Conservation (phyloP, 768 basidiomycete species). For the Leccinum truebloodii region DNA sequence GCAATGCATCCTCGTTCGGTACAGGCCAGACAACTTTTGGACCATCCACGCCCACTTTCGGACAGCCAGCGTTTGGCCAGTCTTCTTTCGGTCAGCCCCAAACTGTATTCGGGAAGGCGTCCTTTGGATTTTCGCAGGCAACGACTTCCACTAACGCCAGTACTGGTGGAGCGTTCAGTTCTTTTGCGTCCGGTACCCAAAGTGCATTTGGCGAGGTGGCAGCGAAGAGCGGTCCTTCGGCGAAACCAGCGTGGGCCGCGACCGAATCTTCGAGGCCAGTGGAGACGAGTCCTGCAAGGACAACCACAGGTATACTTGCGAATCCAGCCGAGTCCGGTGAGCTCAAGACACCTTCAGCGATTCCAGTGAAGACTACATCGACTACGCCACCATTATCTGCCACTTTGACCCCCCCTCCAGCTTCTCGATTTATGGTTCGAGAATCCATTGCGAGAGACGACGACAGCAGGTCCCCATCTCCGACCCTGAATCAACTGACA, state of each 20-base stretch:
- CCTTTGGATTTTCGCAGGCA: conserved; percentile 18
- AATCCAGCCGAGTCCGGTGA: conserved; percentile 13
- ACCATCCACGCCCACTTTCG: conserved; percentile 32
- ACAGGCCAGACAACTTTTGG: conserved; percentile 37
- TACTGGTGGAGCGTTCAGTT: conserved; percentile 37
- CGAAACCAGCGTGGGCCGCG: conserved; percentile 27
- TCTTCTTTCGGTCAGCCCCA: conserved; percentile 30
- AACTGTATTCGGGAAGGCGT: conserved; percentile 25
- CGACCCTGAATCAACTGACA: conserved; percentile 6
- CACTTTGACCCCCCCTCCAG: neutral
- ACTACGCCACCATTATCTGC: conserved; percentile 8
- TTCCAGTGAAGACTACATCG: conserved; percentile 6
- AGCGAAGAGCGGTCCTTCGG: conserved; percentile 17
- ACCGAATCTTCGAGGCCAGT: conserved; percentile 10
- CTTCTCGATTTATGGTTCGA: conserved; percentile 12
- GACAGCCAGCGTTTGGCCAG: conserved; percentile 42
- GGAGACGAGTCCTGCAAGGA: conserved; percentile 8
- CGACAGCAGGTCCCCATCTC: conserved; percentile 34
- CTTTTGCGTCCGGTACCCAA: conserved; percentile 32
- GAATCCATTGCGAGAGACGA: conserved; percentile 14
- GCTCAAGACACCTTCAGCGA: conserved; percentile 14
- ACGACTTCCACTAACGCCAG: conserved; percentile 14
- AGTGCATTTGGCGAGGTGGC: conserved; percentile 32
- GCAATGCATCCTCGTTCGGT: conserved; percentile 36
- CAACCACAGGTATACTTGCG: conserved; percentile 1